Conservation (phyloP, 768 basidiomycete genomes). For the Lepiota venenata region DNA sequence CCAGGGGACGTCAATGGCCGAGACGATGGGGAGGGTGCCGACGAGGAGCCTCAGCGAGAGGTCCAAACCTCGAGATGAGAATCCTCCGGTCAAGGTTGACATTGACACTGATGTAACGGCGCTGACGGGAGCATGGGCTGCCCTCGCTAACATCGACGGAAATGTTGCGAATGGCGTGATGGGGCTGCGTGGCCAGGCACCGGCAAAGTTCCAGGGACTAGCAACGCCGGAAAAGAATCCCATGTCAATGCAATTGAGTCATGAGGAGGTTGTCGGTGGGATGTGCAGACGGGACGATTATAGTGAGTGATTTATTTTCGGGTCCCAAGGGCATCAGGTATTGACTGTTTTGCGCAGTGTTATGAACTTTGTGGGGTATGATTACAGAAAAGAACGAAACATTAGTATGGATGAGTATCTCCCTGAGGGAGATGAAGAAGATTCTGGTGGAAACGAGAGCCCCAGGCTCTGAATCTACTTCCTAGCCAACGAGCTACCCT, state of each 20-base stretch:
- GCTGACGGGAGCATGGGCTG: conserved; percentile 73
- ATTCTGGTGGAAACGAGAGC: conserved; percentile 6
- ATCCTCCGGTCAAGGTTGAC: conserved; percentile 42
- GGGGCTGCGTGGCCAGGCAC: conserved; percentile 61
- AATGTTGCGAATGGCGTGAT: conserved; percentile 37
- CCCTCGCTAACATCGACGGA: conserved; percentile 40
- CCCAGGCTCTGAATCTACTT: not conserved
- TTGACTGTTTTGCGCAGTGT: conserved; percentile 19
- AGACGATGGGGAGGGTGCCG: conserved; percentile 21
- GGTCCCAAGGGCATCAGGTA: too few relatives aligned
- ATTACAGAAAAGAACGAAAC: conserved; percentile 22
- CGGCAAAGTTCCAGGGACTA: conserved; percentile 70
- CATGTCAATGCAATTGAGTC: conserved; percentile 90
- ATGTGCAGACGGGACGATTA: conserved; percentile 87
- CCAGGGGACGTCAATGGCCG: conserved; percentile 18
- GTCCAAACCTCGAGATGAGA: conserved; percentile 21
- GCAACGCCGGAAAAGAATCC: conserved; percentile 91
- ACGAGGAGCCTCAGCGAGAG: conserved; percentile 22
- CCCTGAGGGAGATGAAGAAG: not conserved
- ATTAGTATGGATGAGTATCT: conserved; percentile 10
- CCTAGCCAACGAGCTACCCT: too few relatives aligned
- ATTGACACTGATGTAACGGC: conserved; percentile 64
- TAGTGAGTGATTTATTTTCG: conserved; percentile 61
- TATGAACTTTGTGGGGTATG: conserved; percentile 36
- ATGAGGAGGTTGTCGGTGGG: conserved; percentile 91